Conservation (phyloP, 345 rosid species). For the Lumnitzera racemosa region DNA sequence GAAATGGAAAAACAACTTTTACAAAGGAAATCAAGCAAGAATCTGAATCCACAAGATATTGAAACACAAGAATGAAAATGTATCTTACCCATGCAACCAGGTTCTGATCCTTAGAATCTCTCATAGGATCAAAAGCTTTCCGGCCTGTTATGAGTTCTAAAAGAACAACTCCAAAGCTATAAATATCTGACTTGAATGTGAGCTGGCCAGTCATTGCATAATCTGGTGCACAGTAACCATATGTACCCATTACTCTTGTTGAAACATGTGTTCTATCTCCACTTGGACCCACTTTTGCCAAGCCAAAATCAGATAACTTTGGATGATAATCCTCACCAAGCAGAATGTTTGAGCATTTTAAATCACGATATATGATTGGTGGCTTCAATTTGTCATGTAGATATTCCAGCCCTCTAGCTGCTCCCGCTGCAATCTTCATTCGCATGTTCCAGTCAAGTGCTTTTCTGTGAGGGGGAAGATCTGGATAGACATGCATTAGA, state of each 20-base stretch:
- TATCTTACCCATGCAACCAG: slow-evolving; percentile 40
- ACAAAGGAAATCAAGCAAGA: background rate
- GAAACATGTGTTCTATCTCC: slow-evolving; percentile 46
- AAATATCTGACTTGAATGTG: slow-evolving; percentile 37
- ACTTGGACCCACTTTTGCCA: slow-evolving; percentile 39
- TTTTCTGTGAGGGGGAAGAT: slow-evolving; percentile 19
- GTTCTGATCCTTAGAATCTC: slow-evolving; percentile 24
- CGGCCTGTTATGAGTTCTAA: slow-evolving; percentile 40
- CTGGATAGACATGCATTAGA: slow-evolving; percentile 9
- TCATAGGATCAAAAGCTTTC: slow-evolving; percentile 36
- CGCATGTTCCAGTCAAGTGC: slow-evolving; percentile 36
- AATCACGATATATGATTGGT: slow-evolving; percentile 37
- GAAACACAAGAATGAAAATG: background rate
- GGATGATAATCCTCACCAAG: slow-evolving; percentile 22
- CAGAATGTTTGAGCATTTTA: slow-evolving; percentile 38
- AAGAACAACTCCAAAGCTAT: slow-evolving; percentile 42
- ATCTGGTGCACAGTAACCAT: slow-evolving; percentile 46
- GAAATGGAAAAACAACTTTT: background rate
- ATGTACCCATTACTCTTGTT: slow-evolving; percentile 50
- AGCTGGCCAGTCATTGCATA: slow-evolving; percentile 44
- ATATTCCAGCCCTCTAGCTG: slow-evolving; percentile 39
- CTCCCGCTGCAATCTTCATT: slow-evolving; percentile 45
- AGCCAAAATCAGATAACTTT: slow-evolving; percentile 24
- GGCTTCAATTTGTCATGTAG: slow-evolving; percentile 31
- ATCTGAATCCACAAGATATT: background rate